Percentiles rank a stretch among this genome's conserved stretches.
Conservation (phyloP, 1,284 basidiomycete genomes). For the Anthracocystis panici-leucophaei region DNA sequence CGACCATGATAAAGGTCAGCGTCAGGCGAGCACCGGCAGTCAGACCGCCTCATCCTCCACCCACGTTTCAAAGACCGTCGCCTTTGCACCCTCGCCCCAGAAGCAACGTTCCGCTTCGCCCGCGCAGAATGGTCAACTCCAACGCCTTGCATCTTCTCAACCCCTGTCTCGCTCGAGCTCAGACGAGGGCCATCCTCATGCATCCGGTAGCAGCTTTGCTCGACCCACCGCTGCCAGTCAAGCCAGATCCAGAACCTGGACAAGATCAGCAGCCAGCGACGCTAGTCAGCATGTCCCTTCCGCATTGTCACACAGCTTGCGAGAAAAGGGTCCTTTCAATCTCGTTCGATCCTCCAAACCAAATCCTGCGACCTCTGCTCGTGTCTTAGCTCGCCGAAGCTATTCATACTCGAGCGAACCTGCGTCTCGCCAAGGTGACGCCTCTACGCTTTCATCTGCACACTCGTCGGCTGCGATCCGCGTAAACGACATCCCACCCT, state of each 20-base stretch:
- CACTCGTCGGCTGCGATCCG: constrained; percentile 10
- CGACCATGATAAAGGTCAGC: constrained; percentile 2
- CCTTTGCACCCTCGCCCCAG: constrained; percentile 64
- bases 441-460: neutral
- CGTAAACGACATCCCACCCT: neutral
- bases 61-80: constrained; percentile 45
- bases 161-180: constrained; percentile 26
- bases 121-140: neutral
- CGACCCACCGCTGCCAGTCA: constrained; percentile 55
- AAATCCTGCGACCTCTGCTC: constrained; percentile 17
- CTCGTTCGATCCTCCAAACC: constrained; percentile 13
- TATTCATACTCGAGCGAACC: constrained; percentile 35
- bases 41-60: constrained; percentile 16
- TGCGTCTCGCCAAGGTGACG: constrained; percentile 7
- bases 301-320: neutral
- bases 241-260: constrained; percentile 40
- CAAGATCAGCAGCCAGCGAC: constrained; percentile 34
- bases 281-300: constrained; percentile 13
- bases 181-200: constrained; percentile 8
- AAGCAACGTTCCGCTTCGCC: constrained; percentile 45
- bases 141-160: constrained; percentile 10
- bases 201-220: constrained; percentile 38
- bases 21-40: constrained; percentile 20
- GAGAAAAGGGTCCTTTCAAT: constrained; percentile 11
- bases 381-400: constrained; percentile 32